These are phyloP conservation scores for Candida adriatica DNA, from an alignment of 805 yeast species.

Conservation along the genomic window DNA sequence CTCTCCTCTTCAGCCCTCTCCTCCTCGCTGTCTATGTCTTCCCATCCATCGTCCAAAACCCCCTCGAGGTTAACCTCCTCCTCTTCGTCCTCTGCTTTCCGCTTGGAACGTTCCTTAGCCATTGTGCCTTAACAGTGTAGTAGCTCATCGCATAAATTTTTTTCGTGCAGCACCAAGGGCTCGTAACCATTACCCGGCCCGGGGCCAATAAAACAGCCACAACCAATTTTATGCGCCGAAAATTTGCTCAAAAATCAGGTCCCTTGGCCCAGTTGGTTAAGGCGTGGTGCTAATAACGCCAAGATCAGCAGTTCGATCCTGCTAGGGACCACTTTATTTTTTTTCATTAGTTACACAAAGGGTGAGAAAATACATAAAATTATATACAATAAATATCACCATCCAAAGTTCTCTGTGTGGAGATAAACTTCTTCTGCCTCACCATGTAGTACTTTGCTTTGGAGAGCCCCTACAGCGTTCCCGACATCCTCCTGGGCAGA, in stretches of 20 bases:
- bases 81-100: slow-evolving; percentile 11
- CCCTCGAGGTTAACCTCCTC: slow-evolving; percentile 23
- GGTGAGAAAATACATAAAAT: too few relatives aligned
- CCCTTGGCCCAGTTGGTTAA: slow-evolving; percentile 59
- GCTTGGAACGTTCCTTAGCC: slow-evolving; percentile 5
- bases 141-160: slow-evolving; percentile 3
- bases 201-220: too few relatives aligned
- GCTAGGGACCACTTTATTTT: slow-evolving; percentile 80
- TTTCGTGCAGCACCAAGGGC: too few relatives aligned
- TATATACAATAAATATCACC: slow-evolving; percentile 16
- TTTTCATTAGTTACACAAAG: too few relatives aligned
- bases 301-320: slow-evolving; percentile 83
- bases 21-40: slow-evolving; percentile 7
- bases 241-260: too few relatives aligned
- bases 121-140: too few relatives aligned
- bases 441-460: slow-evolving; percentile 25
- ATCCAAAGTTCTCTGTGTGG: slow-evolving; percentile 47
- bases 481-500: slow-evolving; percentile 33
- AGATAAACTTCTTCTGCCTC: slow-evolving; percentile 38
- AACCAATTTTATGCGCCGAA: too few relatives aligned
- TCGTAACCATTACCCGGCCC: slow-evolving; percentile 1
- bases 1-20: slow-evolving; percentile 18
- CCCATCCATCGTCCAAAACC: slow-evolving; percentile 29
- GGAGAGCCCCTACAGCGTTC: slow-evolving; percentile 34
- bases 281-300: slow-evolving; percentile 52